These are phyloP conservation scores for Russula virescens DNA, from an alignment of 768 basidiomycete species.

Conservation along the genomic window DNA sequence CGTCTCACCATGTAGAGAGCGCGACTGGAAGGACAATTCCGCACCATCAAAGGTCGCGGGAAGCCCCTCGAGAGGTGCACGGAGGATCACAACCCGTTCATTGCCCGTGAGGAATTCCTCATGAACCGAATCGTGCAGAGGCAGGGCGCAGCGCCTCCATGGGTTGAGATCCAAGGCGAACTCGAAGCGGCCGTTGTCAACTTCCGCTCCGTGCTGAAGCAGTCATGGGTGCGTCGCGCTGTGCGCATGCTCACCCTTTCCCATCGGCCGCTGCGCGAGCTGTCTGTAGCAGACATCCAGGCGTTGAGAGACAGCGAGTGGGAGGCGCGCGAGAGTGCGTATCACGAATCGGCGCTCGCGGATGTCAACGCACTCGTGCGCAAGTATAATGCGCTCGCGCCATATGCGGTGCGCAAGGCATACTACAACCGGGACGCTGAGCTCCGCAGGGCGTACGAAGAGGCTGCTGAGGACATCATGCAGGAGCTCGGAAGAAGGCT, in stretches of 20 bases:
- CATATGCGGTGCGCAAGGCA: slow-evolving; percentile 65
- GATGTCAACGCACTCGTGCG: slow-evolving; percentile 73
- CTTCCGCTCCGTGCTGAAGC: slow-evolving; percentile 59
- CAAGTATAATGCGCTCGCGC: slow-evolving; percentile 76
- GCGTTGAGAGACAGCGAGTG: slow-evolving; percentile 59
- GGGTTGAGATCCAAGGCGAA: slow-evolving; percentile 79
- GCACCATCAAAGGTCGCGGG: slow-evolving; percentile 63
- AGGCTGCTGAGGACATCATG: slow-evolving; percentile 48
- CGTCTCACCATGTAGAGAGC: slow-evolving; percentile 44
- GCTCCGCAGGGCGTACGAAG: slow-evolving; percentile 48
- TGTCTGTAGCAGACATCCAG: slow-evolving; percentile 34
- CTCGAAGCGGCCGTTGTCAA: slow-evolving; percentile 55
- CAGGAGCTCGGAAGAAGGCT: slow-evolving; percentile 33
- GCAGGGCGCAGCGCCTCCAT: slow-evolving; percentile 79
- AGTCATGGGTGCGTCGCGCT: slow-evolving; percentile 72
- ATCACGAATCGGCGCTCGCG: slow-evolving; percentile 61
- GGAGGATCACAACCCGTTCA: slow-evolving; percentile 56
- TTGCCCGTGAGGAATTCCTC: slow-evolving; percentile 72
- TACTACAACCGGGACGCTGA: slow-evolving; percentile 54
- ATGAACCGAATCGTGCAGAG: slow-evolving; percentile 82
- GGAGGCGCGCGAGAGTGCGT: slow-evolving; percentile 59
- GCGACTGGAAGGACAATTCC: slow-evolving; percentile 60
- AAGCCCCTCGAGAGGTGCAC: slow-evolving; percentile 40
- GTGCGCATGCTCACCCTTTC: slow-evolving; percentile 51
- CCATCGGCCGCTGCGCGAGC: slow-evolving; percentile 37